These are phyloP conservation scores for Camellia granthamiana DNA, from an alignment of 148 eudicot genomes.

Conservation along the genomic window DNA sequence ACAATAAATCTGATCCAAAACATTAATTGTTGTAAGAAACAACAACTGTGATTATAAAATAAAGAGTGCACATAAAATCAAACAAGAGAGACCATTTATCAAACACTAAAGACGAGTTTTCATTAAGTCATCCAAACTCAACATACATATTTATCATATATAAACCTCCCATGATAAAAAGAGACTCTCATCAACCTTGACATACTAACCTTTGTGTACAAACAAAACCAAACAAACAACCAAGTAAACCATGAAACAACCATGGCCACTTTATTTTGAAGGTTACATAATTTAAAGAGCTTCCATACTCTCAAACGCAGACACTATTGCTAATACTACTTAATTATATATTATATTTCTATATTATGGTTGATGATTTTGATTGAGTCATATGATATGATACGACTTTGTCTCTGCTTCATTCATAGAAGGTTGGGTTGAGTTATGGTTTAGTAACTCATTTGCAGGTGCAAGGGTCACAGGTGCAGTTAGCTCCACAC, in stretches of 20 bases:
- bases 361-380: background rate
- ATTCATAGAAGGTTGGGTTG: no score
- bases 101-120: background rate
- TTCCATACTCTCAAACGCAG: background rate
- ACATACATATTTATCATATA: background rate
- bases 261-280: constrained; percentile 1
- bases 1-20: no score
- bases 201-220: background rate
- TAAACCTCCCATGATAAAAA: background rate
- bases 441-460: constrained; percentile 19
- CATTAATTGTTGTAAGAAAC: no score
- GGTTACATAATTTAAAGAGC: background rate
- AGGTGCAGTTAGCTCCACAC: constrained; percentile 68
- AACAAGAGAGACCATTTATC: background rate
- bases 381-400: background rate
- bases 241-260: background rate
- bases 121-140: background rate
- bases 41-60: no score
- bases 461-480: constrained; percentile 79
- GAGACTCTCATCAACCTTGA: background rate
- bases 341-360: background rate
- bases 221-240: background rate
- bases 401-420: background rate
- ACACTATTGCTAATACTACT: background rate
- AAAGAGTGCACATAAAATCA: no score